Evolutionary conservation across 164 flowering plant species (phyloP), one percentile per base, ranked within the genome.

Genomic region (Platanus orientalis): DNA sequence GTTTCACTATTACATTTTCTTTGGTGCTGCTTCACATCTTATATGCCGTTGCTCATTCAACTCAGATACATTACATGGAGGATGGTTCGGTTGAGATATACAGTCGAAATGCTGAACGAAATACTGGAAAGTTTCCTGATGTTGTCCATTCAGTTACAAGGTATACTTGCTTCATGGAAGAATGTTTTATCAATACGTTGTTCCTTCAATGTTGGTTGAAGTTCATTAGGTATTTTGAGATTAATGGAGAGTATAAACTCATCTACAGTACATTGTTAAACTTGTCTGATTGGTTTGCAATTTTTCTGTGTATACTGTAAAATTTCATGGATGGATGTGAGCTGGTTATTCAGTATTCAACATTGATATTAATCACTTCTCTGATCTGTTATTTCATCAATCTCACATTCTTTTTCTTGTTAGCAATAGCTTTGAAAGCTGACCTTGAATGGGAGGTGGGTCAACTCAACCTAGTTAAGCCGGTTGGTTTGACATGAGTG

Each of bases 91-190:
- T 95, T 68, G 96, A 92, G 81, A 92, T 95, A 76, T 95, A 95
- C 65, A 95, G 99, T 76, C 80, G 99, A 73, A 95, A 95, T 80
- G 96, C 99, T 58, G 97, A 95, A 75, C 55, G 95, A 45, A 95
- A 92, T 69, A 95, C 97, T 62, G 94, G 81, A 59, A 95, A 95
- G 75, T 95, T 75, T 69, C 97, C 97, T 65, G 99, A 95, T 80
- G 97, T 92, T 69, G 89, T 84, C 60, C 58, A 60, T 50, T 77
- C 86, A 57, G 74, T 84, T 26, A 63, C 85, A 65, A 89, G 94
- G 97, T 95, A 73, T 20, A 49, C 30, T 57, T 61, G 12, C 23
- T 32, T 63, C 60, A 36, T 53, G 16, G 44, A 42, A 23, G 13
- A 21, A 49, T 16, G 29, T 56, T 7, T 4, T 44, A 10, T 53